Evolutionary conservation across 441 rosid species (phyloP), one percentile per base, ranked within the genome.

Genomic region (Euphorbia corollata): DNA sequence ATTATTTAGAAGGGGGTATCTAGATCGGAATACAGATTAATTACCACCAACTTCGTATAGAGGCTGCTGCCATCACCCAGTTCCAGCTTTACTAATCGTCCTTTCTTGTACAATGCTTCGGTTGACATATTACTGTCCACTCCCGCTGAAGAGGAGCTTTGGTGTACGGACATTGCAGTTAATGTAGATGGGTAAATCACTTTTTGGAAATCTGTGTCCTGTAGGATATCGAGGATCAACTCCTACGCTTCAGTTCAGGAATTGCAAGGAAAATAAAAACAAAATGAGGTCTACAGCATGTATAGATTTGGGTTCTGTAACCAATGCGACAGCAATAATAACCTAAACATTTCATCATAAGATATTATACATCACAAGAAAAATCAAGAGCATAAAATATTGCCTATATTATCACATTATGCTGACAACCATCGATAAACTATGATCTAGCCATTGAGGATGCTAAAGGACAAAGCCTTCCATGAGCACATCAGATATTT

Each of bases 21-120:
- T 66, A 59, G 69, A 69, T 70, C 27, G 20, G 62, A 39, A 67
- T 62, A 64, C 15, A 58, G 53, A 54, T 75, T 67, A 79, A 75
- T 74, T 88, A 92, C 98, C 92, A 93, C 96, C 75, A 91, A 78
- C 73, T 89, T 91, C 43, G 93, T 86, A 65, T 78, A 89, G 23
- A 93, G 71, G 72, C 68, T 82, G 63, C 77, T 83, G 51, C 96
- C 96, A 79, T 89, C 87, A 70, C 83, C 84, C 76, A 89, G 83
- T 67, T 81, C 96, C 76, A 91, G 81, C 85, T 89, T 85, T 2
- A 83, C 89, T 55, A 86, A 81, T 61, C 79, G 83, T 55, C 86
- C 87, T 53, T 68, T 71, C 77, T 68, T 54, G 62, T 74, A 81
- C 71, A 75, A 79, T 12, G 83, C 69, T 57, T 81, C 71, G 12